A percentile compares a stretch with the other conserved stretches of the same genome.
These are phyloP conservation scores for Septoria petroselini DNA, from an alignment of 2,329 filamentous ascomycete species.

Conservation along the genomic window DNA sequence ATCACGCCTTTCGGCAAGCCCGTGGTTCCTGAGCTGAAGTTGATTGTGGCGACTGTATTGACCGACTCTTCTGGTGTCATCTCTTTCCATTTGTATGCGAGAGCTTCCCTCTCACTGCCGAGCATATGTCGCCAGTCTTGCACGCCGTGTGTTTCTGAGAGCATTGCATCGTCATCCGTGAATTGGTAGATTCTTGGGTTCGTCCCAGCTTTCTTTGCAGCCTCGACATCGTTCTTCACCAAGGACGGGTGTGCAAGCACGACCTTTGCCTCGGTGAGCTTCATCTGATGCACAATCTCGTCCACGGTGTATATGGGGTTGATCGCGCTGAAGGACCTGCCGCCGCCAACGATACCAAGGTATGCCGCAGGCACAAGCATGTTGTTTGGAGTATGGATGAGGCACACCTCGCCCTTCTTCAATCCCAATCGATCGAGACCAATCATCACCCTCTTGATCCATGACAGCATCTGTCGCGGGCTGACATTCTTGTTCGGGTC, in stretches of 20 bases:
- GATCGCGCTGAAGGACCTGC: constrained; percentile 54
- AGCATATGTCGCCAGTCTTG: constrained; percentile 38
- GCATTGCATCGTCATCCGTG: constrained; percentile 24
- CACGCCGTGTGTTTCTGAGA: constrained; percentile 44
- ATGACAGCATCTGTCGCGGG: constrained; percentile 48
- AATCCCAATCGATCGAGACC: constrained; percentile 50
- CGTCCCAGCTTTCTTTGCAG: constrained; percentile 50
- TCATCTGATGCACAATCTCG: constrained; percentile 53
- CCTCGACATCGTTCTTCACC: constrained; percentile 47
- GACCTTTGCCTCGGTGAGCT: constrained; percentile 41
- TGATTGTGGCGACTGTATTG: constrained; percentile 57
- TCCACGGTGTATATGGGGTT: constrained; percentile 51
- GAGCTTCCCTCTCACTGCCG: constrained; percentile 36
- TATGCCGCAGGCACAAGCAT: constrained; percentile 56
- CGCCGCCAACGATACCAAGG: constrained; percentile 53
- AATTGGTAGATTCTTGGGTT: constrained; percentile 49
- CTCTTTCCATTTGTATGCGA: constrained; percentile 51
- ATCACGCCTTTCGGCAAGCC: constrained; percentile 43
- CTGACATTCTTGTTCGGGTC: constrained; percentile 49
- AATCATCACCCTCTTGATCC: constrained; percentile 52
- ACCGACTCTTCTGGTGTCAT: constrained; percentile 52
- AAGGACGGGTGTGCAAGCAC: constrained; percentile 50
- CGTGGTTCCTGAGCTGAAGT: constrained; percentile 83
- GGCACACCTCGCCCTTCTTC: constrained; percentile 50
- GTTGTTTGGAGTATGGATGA: constrained; percentile 56